A percentile compares a stretch with the other conserved stretches of the same genome.
These are phyloP conservation scores for Dalbergia oliveri DNA, from an alignment of 306 rosid genomes.

Conservation along the genomic window DNA sequence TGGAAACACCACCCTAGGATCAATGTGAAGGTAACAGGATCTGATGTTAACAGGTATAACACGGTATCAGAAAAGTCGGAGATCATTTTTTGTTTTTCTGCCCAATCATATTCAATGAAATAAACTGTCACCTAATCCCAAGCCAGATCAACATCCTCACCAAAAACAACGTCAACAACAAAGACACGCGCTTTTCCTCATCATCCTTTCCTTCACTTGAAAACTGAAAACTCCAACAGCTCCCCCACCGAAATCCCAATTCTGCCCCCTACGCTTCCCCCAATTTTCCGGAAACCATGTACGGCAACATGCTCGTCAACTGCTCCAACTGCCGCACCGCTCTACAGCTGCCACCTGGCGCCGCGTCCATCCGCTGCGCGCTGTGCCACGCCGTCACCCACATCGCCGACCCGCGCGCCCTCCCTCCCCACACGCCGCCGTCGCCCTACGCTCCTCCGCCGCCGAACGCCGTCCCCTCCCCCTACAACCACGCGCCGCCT, in stretches of 20 bases:
- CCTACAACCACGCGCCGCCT: slow-evolving; percentile 70
- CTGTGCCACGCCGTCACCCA: slow-evolving; percentile 82
- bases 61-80: neutral
- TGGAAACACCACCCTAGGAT: too few relatives aligned
- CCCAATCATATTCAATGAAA: too few relatives aligned
- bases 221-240: neutral
- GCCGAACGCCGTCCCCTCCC: slow-evolving; percentile 14
- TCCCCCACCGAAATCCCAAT: neutral
- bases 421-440: slow-evolving; percentile 53
- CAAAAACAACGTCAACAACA: neutral
- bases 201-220: neutral
- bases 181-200: neutral
- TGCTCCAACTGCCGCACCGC: slow-evolving; percentile 86
- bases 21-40: too few relatives aligned
- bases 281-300: slow-evolving; percentile 14
- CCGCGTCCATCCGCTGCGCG: slow-evolving; percentile 84
- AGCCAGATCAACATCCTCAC: too few relatives aligned
- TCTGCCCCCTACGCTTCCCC: neutral
- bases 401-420: slow-evolving; percentile 73
- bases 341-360: slow-evolving; percentile 82
- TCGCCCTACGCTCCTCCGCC: slow-evolving; percentile 40
- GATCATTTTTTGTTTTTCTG: neutral
- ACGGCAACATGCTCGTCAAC: slow-evolving; percentile 69
- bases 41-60: neutral
- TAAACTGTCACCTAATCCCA: neutral